Evolutionary conservation across 371 early-diverging fungal species (phyloP).

Genomic region (Apophysomyces variabilis): DNA sequence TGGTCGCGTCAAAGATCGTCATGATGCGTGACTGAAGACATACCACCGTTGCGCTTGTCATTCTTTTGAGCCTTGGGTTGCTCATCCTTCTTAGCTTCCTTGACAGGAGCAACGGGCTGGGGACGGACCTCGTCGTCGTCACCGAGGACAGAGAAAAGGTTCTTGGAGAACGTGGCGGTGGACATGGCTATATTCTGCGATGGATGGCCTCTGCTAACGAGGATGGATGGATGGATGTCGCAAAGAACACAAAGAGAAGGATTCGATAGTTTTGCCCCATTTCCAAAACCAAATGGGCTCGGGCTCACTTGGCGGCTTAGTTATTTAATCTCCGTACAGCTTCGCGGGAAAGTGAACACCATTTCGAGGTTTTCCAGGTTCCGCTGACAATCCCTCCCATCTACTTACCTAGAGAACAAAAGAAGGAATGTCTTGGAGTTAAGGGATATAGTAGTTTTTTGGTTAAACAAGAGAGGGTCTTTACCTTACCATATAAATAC

Average conservation of each 20-base stretch:
- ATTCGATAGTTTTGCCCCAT: conserved; percentile 13
- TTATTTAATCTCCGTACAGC: not conserved
- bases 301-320: conserved; percentile 9
- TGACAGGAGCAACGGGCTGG: conserved; percentile 40
- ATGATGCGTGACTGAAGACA: conserved; percentile 8
- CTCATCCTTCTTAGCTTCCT: conserved; percentile 36
- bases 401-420: no score
- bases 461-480: no score
- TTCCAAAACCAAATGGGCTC: conserved; percentile 11
- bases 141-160: conserved; percentile 68
- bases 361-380: no score
- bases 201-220: conserved; percentile 32
- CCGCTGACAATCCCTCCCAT: no score
- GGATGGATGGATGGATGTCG: conserved; percentile 35
- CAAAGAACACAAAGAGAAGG: conserved; percentile 25
- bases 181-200: conserved; percentile 51
- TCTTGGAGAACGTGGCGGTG: conserved; percentile 56
- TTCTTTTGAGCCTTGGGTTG: conserved; percentile 37
- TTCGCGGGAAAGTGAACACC: not conserved
- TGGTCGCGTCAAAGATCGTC: conserved; percentile 20
- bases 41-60: conserved; percentile 32
- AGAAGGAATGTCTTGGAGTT: no score
- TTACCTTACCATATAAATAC: no score
- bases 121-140: conserved; percentile 60
- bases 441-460: no score